phyloP scores from a whole-genome alignment of 345 rosid species.

The thale cress (Arabidopsis thaliana) region TAIR10.1 NC_003074.8:1691001-1691500 shows the following conservation, averaged over 20 bases:
- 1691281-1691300: conserved; percentile 11
- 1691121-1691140: conserved; percentile 6
- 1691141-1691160: background rate
- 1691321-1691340: background rate
- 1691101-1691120: conserved; percentile 10
- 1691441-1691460: conserved; percentile 1
- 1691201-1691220: conserved; percentile 5
- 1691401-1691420: conserved; percentile 4
- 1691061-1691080: conserved; percentile 4
- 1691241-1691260: background rate
- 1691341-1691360: conserved; percentile 14
- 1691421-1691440: conserved; percentile 23
- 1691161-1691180: conserved; percentile 15
- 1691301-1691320: conserved; percentile 16
- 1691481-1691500: conserved; percentile 11
- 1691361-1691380: background rate
- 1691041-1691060: conserved; percentile 14
- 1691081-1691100: conserved; percentile 2
- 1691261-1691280: background rate
- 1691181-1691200: conserved; percentile 28
- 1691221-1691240: conserved; percentile 1
- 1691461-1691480: background rate
- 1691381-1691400: conserved; percentile 27
- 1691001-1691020: background rate
- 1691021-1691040: conserved; percentile 1